Evolutionary conservation across 805 yeast species (phyloP).

Genomic region (Barnettozyma wickerhamii): DNA sequence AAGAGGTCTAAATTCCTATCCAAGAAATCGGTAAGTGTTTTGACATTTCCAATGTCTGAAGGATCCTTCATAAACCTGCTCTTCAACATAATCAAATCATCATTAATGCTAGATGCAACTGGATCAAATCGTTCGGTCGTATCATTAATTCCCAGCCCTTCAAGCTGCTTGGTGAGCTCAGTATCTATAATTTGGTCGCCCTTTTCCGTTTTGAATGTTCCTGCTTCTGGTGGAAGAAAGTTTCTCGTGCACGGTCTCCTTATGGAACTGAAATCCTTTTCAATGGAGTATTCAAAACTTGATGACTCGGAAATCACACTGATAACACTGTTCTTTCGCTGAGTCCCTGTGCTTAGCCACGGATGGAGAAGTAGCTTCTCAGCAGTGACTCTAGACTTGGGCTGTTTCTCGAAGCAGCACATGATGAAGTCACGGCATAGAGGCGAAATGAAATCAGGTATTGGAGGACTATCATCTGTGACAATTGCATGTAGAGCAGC

Average conservation of each 20-base stretch:
- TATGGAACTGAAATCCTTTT: constrained; percentile 15
- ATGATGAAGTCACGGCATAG: constrained; percentile 51
- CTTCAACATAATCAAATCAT: neutral
- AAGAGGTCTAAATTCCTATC: neutral
- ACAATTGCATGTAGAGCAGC: constrained; percentile 83
- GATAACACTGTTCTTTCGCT: no score
- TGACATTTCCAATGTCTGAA: neutral
- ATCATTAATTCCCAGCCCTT: constrained; percentile 8
- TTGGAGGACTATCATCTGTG: constrained; percentile 63
- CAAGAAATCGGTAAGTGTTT: neutral
- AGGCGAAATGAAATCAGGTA: constrained; percentile 49
- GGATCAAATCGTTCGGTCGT: constrained; percentile 16
- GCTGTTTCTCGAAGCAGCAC: constrained; percentile 70
- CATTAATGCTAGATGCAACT: neutral
- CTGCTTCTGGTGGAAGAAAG: constrained; percentile 19
- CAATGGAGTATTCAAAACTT: constrained; percentile 7
- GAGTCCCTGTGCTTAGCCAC: no score
- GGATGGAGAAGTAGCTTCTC: constrained; percentile 49
- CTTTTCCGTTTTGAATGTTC: constrained; percentile 16
- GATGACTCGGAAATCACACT: no score
- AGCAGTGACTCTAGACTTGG: constrained; percentile 54
- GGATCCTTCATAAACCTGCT: constrained; percentile 1
- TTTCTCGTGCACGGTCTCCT: constrained; percentile 18
- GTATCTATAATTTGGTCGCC: constrained; percentile 9
- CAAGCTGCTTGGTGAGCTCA: constrained; percentile 11